Percentiles rank a stretch among this genome's conserved stretches.
Evolutionary conservation across 140 eudicot genomes (phyloP).

Genomic region (Erigeron philadelphicus): DNA sequence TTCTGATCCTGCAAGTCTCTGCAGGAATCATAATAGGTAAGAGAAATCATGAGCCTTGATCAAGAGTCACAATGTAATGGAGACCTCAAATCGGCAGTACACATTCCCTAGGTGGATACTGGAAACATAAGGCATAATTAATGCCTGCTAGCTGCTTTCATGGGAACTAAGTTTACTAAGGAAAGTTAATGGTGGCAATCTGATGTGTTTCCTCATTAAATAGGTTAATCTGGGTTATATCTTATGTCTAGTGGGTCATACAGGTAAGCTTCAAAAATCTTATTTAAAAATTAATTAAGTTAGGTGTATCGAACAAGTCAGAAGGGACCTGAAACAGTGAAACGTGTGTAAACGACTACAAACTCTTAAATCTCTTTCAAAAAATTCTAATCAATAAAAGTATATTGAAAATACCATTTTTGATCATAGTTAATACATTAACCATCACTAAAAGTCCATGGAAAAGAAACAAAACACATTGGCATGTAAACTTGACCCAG

Average conservation of each 20-base stretch:
- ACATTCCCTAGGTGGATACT: constrained; percentile 13
- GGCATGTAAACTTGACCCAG: no score
- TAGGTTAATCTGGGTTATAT: no score
- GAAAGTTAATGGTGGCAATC: constrained; percentile 12
- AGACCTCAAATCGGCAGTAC: background rate
- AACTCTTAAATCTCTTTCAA: background rate
- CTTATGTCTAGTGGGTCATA: background rate
- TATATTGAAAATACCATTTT: no score
- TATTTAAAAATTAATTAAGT: no score
- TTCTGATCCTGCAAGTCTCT: constrained; percentile 88
- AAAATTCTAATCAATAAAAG: background rate
- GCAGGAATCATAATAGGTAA: constrained; percentile 26
- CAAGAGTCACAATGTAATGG: no score
- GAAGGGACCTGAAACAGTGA: no score
- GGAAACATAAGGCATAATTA: background rate
- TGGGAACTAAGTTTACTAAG: background rate
- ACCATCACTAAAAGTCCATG: no score
- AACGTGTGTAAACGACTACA: background rate
- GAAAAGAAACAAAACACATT: no score
- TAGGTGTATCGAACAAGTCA: no score
- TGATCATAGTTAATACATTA: constrained; percentile 1
- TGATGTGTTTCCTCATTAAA: no score
- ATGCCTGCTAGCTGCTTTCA: background rate
- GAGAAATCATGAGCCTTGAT: background rate
- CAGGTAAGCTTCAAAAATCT: background rate